Evolutionary conservation across 345 rosid species (phyloP).

Genomic region (Pugionium dolabratum): DNA sequence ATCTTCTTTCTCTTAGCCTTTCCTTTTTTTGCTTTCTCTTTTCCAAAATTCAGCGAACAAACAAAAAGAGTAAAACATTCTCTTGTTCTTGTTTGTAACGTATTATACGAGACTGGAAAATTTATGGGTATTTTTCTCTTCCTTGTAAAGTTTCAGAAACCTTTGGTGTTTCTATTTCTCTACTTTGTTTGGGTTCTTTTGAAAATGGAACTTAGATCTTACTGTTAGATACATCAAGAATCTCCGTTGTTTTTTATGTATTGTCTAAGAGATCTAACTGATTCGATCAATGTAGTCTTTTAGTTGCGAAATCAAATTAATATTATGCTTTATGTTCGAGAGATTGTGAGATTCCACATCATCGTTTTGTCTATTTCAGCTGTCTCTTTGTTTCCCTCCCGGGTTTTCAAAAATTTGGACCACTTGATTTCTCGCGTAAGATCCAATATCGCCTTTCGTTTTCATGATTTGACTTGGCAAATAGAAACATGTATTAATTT

Average conservation of each 20-base stretch:
- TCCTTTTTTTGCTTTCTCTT: background rate
- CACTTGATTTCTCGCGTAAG: slow-evolving; percentile 29
- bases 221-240: slow-evolving; percentile 1
- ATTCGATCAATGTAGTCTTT: slow-evolving; percentile 28
- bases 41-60: slow-evolving; percentile 19
- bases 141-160: slow-evolving; percentile 2
- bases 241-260: slow-evolving; percentile 7
- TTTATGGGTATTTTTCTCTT: slow-evolving; percentile 14
- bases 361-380: slow-evolving; percentile 10
- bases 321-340: background rate
- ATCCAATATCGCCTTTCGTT: slow-evolving; percentile 41
- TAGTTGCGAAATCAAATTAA: background rate
- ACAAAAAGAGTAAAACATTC: background rate
- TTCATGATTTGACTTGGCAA: slow-evolving; percentile 34
- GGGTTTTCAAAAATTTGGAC: slow-evolving; percentile 24
- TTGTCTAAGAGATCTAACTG: slow-evolving; percentile 29
- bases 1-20: slow-evolving; percentile 29
- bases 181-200: slow-evolving; percentile 24
- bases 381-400: slow-evolving; percentile 33
- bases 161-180: background rate
- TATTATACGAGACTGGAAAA: slow-evolving; percentile 7
- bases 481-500: slow-evolving; percentile 2
- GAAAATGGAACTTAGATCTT: slow-evolving; percentile 46
- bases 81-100: slow-evolving; percentile 22
- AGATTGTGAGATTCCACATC: slow-evolving; percentile 2